These are phyloP conservation scores for Zoysia pacifica DNA, from an alignment of 176 grass and related monocot genomes.

Conservation along the genomic window DNA sequence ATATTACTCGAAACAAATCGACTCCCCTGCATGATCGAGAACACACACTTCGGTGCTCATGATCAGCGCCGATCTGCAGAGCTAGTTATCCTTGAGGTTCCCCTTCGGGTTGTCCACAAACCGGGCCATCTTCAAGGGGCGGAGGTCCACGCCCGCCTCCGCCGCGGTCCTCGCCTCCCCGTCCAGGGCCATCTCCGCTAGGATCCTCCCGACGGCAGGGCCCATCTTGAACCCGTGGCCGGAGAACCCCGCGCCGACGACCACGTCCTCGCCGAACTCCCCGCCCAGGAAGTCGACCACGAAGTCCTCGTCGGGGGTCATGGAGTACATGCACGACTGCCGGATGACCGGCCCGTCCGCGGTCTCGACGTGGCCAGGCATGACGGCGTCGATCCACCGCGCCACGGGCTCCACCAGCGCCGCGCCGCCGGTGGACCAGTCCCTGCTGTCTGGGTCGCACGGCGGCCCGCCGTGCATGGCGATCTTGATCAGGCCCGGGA, in stretches of 20 bases:
- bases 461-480: slow-evolving; percentile 69
- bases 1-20: no score
- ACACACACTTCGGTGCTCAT: not conserved
- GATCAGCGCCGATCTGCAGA: slow-evolving; percentile 23
- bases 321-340: slow-evolving; percentile 92
- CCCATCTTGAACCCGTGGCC: slow-evolving; percentile 95
- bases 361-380: slow-evolving; percentile 56
- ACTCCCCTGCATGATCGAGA: not conserved
- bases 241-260: slow-evolving; percentile 84
- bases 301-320: slow-evolving; percentile 87
- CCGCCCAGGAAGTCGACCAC: slow-evolving; percentile 80
- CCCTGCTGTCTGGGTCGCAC: slow-evolving; percentile 70
- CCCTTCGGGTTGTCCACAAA: slow-evolving; percentile 54
- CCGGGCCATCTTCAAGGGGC: slow-evolving; percentile 51
- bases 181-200: slow-evolving; percentile 68
- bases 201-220: slow-evolving; percentile 61
- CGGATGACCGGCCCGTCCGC: slow-evolving; percentile 55
- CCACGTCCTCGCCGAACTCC: slow-evolving; percentile 73
- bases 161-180: slow-evolving; percentile 40
- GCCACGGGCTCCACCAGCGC: slow-evolving; percentile 53
- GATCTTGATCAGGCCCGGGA: slow-evolving; percentile 85
- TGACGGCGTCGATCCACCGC: slow-evolving; percentile 59
- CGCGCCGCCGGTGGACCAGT: slow-evolving; percentile 51
- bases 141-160: slow-evolving; percentile 52
- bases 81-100: slow-evolving; percentile 36